Evolutionary conservation across 73 alveolate genomes (phyloP).

Genomic region (Paramecium tetraurelia): DNA sequence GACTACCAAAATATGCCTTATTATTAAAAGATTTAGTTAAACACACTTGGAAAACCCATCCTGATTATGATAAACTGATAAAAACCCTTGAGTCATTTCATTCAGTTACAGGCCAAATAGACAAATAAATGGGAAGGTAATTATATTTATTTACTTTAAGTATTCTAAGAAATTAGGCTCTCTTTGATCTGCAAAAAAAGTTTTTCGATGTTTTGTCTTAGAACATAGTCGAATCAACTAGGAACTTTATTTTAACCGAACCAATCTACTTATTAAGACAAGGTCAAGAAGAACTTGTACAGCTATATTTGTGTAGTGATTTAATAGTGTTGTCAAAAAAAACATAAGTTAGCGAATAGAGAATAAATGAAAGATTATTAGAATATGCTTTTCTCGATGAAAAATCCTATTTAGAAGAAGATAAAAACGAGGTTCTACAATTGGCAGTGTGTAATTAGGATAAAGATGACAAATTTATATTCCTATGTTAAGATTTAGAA

Average conservation of each 20-base stretch:
- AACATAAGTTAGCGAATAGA: background rate
- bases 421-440: background rate
- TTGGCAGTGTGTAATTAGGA: background rate
- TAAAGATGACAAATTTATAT: background rate
- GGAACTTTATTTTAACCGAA: background rate
- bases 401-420: background rate
- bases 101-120: background rate
- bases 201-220: background rate
- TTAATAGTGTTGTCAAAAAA: background rate
- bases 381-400: background rate
- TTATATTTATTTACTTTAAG: background rate
- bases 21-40: conserved; percentile 4
- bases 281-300: background rate
- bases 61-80: background rate
- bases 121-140: background rate
- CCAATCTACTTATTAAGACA: background rate
- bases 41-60: background rate
- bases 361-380: background rate
- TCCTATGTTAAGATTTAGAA: background rate
- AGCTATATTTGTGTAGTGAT: background rate
- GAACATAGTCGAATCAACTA: conserved; percentile 14
- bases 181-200: background rate
- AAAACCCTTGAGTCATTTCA: background rate
- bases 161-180: background rate
- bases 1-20: background rate